Evolutionary conservation across 805 yeast genomes (phyloP).

Genomic region (Ogataea nitratoaversa): DNA sequence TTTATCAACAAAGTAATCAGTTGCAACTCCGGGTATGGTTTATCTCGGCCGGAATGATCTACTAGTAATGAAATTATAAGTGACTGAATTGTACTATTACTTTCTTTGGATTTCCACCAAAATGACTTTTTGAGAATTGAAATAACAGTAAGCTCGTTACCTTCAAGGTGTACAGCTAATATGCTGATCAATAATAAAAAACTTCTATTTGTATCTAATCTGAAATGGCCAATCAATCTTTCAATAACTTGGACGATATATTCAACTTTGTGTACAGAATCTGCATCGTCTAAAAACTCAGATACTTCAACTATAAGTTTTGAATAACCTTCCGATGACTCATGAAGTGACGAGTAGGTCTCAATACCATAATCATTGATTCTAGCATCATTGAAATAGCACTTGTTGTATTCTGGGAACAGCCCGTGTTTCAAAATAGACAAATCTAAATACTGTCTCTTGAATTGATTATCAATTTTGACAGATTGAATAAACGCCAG

Average conservation of each 20-base stretch:
- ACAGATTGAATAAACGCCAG: constrained; percentile 22
- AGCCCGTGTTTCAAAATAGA: constrained; percentile 24
- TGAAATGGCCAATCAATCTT: constrained; percentile 66
- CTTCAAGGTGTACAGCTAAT: constrained; percentile 40
- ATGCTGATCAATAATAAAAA: constrained; percentile 60
- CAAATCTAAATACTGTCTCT: constrained; percentile 26
- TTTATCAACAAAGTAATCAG: constrained; percentile 56
- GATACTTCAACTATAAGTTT: constrained; percentile 51
- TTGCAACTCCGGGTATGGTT: constrained; percentile 19
- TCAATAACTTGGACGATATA: constrained; percentile 46
- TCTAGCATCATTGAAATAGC: constrained; percentile 28
- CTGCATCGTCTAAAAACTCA: constrained; percentile 37
- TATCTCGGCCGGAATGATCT: constrained; percentile 37
- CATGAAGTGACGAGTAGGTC: constrained; percentile 59
- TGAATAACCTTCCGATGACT: constrained; percentile 76
- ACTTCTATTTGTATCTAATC: constrained; percentile 67
- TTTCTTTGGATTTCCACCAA: constrained; percentile 49
- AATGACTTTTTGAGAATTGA: constrained; percentile 47
- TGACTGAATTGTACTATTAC: constrained; percentile 18
- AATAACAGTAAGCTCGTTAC: constrained; percentile 44
- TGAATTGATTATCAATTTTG: constrained; percentile 24
- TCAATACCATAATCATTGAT: constrained; percentile 26
- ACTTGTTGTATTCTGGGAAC: constrained; percentile 26
- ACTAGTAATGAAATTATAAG: constrained; percentile 25
- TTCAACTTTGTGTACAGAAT: constrained; percentile 38